Conservation (phyloP, 23 red algal genomes). For the Cyanidium caldarium region DNA sequence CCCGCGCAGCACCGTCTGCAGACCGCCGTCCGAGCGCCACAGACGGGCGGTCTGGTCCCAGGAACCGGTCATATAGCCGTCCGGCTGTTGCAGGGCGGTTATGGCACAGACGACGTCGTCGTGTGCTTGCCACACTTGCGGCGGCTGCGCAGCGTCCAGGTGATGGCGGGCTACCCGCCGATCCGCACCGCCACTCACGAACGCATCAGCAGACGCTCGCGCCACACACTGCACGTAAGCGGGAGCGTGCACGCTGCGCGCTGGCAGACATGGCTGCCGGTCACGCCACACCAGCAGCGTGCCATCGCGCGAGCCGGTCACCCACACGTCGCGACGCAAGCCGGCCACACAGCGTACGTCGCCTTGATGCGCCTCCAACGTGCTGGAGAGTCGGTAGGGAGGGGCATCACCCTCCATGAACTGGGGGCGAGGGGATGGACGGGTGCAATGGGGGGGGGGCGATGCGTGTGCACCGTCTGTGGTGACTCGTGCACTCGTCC, state of each 20-base stretch:
- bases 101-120: conserved; percentile 4
- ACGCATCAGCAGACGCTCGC: conserved; percentile 30
- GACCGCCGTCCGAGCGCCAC: conserved; percentile 21
- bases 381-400: neutral
- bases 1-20: conserved; percentile 22
- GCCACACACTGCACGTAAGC: conserved; percentile 2
- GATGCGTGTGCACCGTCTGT: too few species aligned
- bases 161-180: neutral
- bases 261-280: neutral
- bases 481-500: too few species aligned
- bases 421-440: too few species aligned
- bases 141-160: conserved; percentile 56
- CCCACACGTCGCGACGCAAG: conserved; percentile 20
- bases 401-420: too few species aligned
- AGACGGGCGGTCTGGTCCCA: conserved; percentile 51
- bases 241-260: neutral
- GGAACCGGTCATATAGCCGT: conserved; percentile 25
- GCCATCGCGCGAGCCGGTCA: conserved; percentile 43
- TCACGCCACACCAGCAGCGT: conserved; percentile 26
- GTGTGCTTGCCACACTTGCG: conserved; percentile 41
- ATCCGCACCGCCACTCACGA: conserved; percentile 7
- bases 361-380: neutral
- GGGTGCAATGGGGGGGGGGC: too few species aligned
- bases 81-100: neutral
- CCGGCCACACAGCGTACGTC: conserved; percentile 58